Evolutionary conservation across 1,284 basidiomycete genomes (phyloP).

Genomic region (Veloboletus limbatus): DNA sequence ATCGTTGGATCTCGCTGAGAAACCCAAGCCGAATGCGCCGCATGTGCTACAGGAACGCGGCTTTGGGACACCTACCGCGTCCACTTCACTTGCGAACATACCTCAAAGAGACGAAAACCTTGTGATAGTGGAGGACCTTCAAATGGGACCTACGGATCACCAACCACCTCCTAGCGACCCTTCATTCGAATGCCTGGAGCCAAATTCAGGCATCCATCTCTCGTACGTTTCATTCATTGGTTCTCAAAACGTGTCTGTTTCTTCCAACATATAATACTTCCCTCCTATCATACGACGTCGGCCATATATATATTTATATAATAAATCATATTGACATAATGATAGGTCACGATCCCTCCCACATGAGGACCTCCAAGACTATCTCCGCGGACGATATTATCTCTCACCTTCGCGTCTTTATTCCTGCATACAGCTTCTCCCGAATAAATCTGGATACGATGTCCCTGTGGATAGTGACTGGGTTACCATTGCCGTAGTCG

Average conservation of each 20-base stretch:
- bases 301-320: background rate
- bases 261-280: background rate
- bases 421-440: constrained; percentile 73
- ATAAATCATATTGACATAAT: constrained; percentile 10
- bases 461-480: constrained; percentile 91
- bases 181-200: constrained; percentile 73
- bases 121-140: constrained; percentile 70
- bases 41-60: constrained; percentile 12
- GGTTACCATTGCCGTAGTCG: constrained; percentile 87
- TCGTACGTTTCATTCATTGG: constrained; percentile 48
- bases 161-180: constrained; percentile 66
- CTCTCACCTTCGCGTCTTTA: constrained; percentile 87
- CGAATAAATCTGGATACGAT: constrained; percentile 82
- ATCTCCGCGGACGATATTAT: constrained; percentile 82
- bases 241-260: constrained; percentile 1
- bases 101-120: constrained; percentile 62
- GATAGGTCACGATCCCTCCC: constrained; percentile 68
- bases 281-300: background rate
- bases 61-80: constrained; percentile 14
- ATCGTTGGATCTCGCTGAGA: constrained; percentile 26
- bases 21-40: constrained; percentile 13
- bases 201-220: constrained; percentile 85
- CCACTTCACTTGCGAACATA: constrained; percentile 10
- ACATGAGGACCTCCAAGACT: constrained; percentile 78
- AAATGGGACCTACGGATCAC: constrained; percentile 73